Base-by-base conservation (phyloP, 306 rosid species). In the Aeschynomene evenia region DNA sequence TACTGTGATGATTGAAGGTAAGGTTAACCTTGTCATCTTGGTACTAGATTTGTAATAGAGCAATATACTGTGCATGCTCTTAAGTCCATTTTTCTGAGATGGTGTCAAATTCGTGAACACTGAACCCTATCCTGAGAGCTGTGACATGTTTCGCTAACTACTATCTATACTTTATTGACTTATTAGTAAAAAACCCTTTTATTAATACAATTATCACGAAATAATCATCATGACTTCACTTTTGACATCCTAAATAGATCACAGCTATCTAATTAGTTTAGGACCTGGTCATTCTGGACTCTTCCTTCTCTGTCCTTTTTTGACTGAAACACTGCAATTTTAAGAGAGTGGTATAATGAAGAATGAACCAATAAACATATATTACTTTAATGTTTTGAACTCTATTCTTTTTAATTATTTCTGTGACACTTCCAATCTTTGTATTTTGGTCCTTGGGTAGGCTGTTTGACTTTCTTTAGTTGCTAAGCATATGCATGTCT, bases 381-480 rank as follows among this genome's bases (percentile, higher is more conserved):
- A 55, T 61, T 58, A 64, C 51, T 42, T 50, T 59, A 51, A 24
- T 72, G 45, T 66, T 72, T 54, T 77, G 58, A 53, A 16, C 42
- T 53, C 15, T 46, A 43, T 16, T 62, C 20, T 57, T 73, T 66
- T 52, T 9, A 45, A 13, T 3, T 66, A 34, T 50, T 66, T 9
- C 16, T 53, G 28, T 60, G 46, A 13, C 14, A 55, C 39, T 49
- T 21, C 43, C 5, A 14, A 28, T 51, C 21, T 33, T 6, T 53
- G 53, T 63, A 13, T 37, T 21, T 57, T 85, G 71, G 68, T 76
- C 42, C 56, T 63, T 76, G 63, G 33, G 37, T 34, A 37, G 77
- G 50, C 34, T 43, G 23, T 42, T 63, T 66, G 48, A 64, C 26
- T n/a, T 58, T 55, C 50, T 72, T 23, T 18, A 16, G 77, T 66